phyloP scores from a whole-genome alignment of 2,329 filamentous ascomycete species.

The Incumbomyces lentus region DNA sequence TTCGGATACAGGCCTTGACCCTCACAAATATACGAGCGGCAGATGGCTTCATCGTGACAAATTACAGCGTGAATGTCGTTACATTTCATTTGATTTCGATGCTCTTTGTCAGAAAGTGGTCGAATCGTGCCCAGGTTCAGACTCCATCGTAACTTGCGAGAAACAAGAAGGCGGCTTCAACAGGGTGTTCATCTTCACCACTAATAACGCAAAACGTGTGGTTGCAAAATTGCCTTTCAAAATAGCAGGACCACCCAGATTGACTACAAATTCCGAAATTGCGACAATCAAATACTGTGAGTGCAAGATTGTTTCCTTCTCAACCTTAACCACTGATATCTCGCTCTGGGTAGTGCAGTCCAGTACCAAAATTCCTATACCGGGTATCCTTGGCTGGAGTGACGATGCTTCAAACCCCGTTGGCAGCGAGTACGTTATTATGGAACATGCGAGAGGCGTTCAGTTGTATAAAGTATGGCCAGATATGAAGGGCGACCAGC shows the following conservation, averaged over 20 bases:
- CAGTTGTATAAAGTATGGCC: constrained; percentile 26
- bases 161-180: too few relatives aligned
- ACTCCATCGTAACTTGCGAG: constrained; percentile 31
- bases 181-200: too few relatives aligned
- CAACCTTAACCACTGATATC: too few relatives aligned
- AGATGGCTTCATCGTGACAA: constrained; percentile 31
- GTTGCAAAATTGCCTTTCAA: constrained; percentile 35
- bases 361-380: constrained; percentile 31
- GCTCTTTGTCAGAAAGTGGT: constrained; percentile 29
- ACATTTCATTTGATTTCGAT: constrained; percentile 31
- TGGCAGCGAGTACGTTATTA: constrained; percentile 32
- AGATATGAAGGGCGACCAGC: constrained; percentile 22
- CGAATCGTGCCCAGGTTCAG: constrained; percentile 8
- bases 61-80: constrained; percentile 27
- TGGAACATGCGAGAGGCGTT: constrained; percentile 29
- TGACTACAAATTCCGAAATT: constrained; percentile 32
- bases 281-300: constrained; percentile 36
- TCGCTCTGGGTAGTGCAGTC: constrained; percentile 25
- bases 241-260: constrained; percentile 28
- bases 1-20: constrained; percentile 14
- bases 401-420: constrained; percentile 27
- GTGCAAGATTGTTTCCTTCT: too few relatives aligned
- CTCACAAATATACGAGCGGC: constrained; percentile 27
- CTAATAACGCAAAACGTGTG: constrained; percentile 28
- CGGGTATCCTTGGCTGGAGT: constrained; percentile 28